Base-by-base conservation (phyloP, 192 early-diverging fungal species). In the Tieghemiomyces parasiticus region DNA sequence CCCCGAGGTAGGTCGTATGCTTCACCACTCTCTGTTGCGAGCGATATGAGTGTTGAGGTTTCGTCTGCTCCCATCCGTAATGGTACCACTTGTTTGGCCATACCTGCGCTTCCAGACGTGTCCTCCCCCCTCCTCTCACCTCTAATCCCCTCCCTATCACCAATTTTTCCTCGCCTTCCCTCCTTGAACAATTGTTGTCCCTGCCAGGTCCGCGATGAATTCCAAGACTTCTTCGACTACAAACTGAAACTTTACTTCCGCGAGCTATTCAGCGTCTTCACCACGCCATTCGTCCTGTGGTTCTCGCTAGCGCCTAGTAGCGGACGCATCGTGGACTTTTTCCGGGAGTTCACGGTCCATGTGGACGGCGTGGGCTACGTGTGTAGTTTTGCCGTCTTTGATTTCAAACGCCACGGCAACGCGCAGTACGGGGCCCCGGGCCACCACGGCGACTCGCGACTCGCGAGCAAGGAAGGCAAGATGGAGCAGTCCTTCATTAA, bases 401-500 rank as follows among this genome's bases (percentile, higher is more conserved):
- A 99, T 65, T 90, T 99, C 73, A 81, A 80, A 61, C 70, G 80
- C 35, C 84, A 94, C 62, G 95, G 95, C 12, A 93, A 97, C 60
- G 79, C 80, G 9, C 81, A 84, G 68, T 93, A 90, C 63, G 88
- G 90, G 0, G 91, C 86, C 1, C 87, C 85, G 1, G 73, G 74
- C 20, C 65, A 68, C 22, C 70, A 74, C 4, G 70, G 71, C 24
- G 71, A 80, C 45, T 82, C 83, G 14, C 74, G 83, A 25, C 72
- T 81, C 60, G 60, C 83, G 0, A 88, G 86, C 1, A 88, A 92
- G 58, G 79, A 90, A 52, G 95, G 92, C 32, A 99, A 99, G 69
- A 96, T 99, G 96, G 94, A 97, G 72, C 89, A 91, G 65, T 91
- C 88, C 3, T 93, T 99, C 63, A 60, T 99, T 62, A 90, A 89